Base-by-base conservation (phyloP, 495 filamentous ascomycete species). In the Penicillium parvum region DNA sequence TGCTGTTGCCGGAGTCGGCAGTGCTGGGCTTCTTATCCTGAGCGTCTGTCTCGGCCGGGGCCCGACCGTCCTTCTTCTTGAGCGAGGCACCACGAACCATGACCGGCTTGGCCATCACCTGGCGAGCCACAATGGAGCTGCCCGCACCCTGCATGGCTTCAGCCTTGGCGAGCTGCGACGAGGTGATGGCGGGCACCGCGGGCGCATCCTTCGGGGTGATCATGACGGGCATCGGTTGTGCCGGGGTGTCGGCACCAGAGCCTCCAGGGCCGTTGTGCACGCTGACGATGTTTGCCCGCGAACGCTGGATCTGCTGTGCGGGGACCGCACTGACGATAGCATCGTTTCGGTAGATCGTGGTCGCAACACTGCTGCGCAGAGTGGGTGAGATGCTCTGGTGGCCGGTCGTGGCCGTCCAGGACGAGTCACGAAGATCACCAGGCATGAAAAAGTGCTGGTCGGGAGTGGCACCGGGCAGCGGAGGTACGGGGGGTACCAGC, bases 401-500 rank as follows among this genome's bases (percentile, higher is more conserved):
- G 35, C 79, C 80, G 8, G 78, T 84, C 6, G 81, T 74, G 40
- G 83, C 84, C 21, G 82, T 84, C 63, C 77, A 84, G 5, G 87
- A 87, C 7, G 89, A 95, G 64, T 91, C 90, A 45, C 92, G 86
- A 28, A 97, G 72, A 63, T 96, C 88, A 45, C 86, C 85, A 8
- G 90, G 90, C 61, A 95, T 84, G 63, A 97, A 97, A 75, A 94
- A 94, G 56, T 88, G 88, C 56, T 92, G 87, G 39, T 95, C 90
- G 36, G 86, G 77, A 12, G 64, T 59, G 8, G 78, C 76, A 57
- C 85, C 79, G 34, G 92, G 91, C 49, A 97, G 84, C 19, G 92
- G 89, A 32, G 92, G 92, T 9, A 98, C 89, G 0, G 92, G 92
- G 18, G 89, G 90, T 12, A 94, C 83, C 23, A 95, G 76, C n/a